Evolutionary conservation across 2,329 filamentous ascomycete species (phyloP).

Genomic region (Ophidiomyces ophidiicola): DNA sequence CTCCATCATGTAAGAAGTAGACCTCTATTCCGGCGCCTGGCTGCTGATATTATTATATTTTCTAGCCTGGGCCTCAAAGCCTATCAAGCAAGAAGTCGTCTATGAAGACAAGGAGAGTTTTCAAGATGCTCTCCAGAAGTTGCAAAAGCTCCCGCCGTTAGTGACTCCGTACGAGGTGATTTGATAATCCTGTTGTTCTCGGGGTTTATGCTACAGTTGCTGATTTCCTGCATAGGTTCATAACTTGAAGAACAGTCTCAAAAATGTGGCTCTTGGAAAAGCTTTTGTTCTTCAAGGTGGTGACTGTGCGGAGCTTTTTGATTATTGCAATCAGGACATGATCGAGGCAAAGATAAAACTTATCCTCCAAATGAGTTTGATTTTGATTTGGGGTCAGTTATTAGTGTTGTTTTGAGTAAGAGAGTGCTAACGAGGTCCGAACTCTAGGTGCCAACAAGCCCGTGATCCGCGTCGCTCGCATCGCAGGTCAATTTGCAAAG

Average conservation of each 20-base stretch:
- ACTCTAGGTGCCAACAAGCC: conserved; percentile 49
- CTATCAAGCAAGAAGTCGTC: conserved; percentile 36
- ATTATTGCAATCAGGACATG: conserved; percentile 78
- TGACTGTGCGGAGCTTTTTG: conserved; percentile 93
- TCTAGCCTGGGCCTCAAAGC: conserved; percentile 33
- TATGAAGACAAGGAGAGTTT: conserved; percentile 35
- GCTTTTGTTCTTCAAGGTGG: conserved; percentile 92
- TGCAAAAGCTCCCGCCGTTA: conserved; percentile 36
- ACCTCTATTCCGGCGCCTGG: not conserved
- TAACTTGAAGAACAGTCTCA: conserved; percentile 63
- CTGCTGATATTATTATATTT: not conserved
- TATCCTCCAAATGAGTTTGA: conserved; percentile 89
- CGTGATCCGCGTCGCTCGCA: conserved; percentile 85
- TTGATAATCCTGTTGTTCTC: not conserved
- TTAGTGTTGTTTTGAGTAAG: not conserved
- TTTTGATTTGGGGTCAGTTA: conserved; percentile 69
- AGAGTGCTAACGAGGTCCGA: conserved; percentile 7
- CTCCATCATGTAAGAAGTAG: conserved; percentile 16
- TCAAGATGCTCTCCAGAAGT: conserved; percentile 30
- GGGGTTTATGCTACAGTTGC: not conserved
- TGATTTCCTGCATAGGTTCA: conserved; percentile 43
- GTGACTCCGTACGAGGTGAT: conserved; percentile 36
- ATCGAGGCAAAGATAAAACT: conserved; percentile 97
- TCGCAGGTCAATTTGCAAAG: conserved; percentile 97
- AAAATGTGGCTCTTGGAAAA: conserved; percentile 77